Evolutionary conservation across 768 basidiomycete genomes (phyloP).

Genomic region (Amanita muscaria): DNA sequence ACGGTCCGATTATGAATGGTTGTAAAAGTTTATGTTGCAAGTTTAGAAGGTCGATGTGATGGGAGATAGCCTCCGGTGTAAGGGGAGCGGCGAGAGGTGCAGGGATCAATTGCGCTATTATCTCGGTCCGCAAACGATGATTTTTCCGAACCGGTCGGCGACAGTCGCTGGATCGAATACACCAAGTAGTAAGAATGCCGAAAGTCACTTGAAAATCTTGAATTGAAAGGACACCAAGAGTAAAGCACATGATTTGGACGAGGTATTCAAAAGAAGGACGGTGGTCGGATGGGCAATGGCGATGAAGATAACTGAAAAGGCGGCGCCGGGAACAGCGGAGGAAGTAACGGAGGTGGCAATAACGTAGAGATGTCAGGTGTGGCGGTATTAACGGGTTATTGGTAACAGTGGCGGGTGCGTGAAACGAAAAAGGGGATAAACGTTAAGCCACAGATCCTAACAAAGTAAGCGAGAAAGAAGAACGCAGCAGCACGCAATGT

Average conservation of each 20-base stretch:
- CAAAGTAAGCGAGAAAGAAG: constrained; percentile 9
- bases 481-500: constrained; percentile 4
- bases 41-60: constrained; percentile 1
- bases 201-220: not conserved
- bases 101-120: not conserved
- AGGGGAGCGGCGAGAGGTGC: not conserved
- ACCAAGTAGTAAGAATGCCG: constrained; percentile 1
- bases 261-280: constrained; percentile 1
- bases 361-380: constrained; percentile 1
- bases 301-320: not conserved
- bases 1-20: constrained; percentile 1
- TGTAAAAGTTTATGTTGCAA: constrained; percentile 1
- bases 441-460: constrained; percentile 11
- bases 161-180: too few species aligned
- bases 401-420: constrained; percentile 1
- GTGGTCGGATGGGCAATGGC: constrained; percentile 2
- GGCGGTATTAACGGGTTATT: constrained; percentile 4
- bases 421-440: constrained; percentile 1
- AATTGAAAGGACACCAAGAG: constrained; percentile 4
- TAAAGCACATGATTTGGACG: constrained; percentile 6
- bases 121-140: too few species aligned
- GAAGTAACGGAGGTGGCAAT: constrained; percentile 3
- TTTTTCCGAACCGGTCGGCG: not conserved
- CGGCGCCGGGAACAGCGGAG: constrained; percentile 3
- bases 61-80: not conserved